A percentile compares a stretch with the other conserved stretches of the same genome.
Evolutionary conservation across 2,329 filamentous ascomycete species (phyloP).

Genomic region (Podosphaera leucotricha): DNA sequence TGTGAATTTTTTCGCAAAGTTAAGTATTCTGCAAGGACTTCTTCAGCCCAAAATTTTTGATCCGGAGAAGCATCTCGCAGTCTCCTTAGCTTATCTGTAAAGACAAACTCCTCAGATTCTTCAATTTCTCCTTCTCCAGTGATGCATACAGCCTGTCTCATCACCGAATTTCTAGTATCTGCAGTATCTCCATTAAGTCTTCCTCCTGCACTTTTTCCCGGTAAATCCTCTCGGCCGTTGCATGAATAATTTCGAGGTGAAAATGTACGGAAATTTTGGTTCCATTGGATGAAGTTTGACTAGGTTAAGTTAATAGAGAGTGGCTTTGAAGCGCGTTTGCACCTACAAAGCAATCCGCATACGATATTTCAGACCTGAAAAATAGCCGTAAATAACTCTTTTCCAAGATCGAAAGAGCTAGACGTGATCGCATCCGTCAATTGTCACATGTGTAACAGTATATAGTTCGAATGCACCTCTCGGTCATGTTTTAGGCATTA

Average conservation of each 20-base stretch:
- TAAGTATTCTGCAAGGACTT: not conserved
- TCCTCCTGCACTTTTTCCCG: not conserved
- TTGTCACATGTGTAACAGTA: not conserved
- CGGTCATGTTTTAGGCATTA: not conserved
- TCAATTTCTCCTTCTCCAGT: no score
- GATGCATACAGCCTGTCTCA: not conserved
- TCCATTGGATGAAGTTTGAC: not conserved
- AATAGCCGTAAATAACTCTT: not conserved
- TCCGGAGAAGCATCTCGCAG: not conserved
- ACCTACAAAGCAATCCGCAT: not conserved
- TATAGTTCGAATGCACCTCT: not conserved
- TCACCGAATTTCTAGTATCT: not conserved
- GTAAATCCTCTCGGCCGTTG: not conserved
- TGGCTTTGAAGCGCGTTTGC: not conserved
- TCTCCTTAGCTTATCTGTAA: not conserved
- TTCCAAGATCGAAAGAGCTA: not conserved
- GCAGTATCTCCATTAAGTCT: not conserved
- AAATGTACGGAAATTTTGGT: not conserved
- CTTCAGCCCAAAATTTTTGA: not conserved
- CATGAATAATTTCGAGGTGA: not conserved
- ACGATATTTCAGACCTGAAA: not conserved
- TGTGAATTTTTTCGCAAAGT: not conserved
- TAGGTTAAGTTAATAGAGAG: not conserved
- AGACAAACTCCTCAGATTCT: not conserved
- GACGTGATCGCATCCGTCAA: constrained; percentile 1